Percentiles rank a stretch among this genome's conserved stretches.
These are phyloP conservation scores for Raphidocelis subcapitata DNA, from an alignment of 139 green algal genomes.

Conservation along the genomic window DNA sequence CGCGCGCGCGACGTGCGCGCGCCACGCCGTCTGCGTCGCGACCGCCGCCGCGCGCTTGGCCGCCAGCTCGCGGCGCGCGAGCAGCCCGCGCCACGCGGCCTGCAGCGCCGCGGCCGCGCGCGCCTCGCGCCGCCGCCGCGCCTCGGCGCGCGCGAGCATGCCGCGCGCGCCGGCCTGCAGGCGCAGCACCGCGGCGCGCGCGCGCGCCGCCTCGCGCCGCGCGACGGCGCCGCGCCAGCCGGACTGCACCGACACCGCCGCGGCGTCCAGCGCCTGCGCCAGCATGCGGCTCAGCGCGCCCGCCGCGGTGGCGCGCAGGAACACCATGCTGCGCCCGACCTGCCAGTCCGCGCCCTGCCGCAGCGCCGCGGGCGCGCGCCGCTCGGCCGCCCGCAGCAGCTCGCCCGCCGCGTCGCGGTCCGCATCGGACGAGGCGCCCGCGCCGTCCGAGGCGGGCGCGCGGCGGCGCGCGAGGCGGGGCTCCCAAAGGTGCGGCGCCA, in stretches of 20 bases:
- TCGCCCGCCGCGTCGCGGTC: no score
- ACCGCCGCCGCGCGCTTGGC: background rate
- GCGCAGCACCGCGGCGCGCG: conserved; percentile 9
- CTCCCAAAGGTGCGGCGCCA: conserved; percentile 32
- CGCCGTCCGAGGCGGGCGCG: no score
- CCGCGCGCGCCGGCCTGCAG: conserved; percentile 42
- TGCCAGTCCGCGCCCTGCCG: background rate
- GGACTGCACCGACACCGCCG: conserved; percentile 78
- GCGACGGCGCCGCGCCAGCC: conserved; percentile 55
- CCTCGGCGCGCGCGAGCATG: conserved; percentile 44
- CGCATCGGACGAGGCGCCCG: no score
- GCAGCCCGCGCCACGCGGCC: conserved; percentile 51
- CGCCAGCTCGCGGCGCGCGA: conserved; percentile 34
- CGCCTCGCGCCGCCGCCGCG: conserved; percentile 42
- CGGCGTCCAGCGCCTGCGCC: conserved; percentile 76
- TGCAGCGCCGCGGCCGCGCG: conserved; percentile 77
- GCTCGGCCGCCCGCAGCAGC: background rate
- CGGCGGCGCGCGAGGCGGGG: no score
- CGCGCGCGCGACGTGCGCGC: conserved; percentile 49
- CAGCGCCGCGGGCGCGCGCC: background rate
- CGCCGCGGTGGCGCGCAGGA: conserved; percentile 73
- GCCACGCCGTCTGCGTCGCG: conserved; percentile 66
- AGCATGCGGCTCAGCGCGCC: conserved; percentile 84
- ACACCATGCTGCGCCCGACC: conserved; percentile 26
- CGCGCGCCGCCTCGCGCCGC: conserved; percentile 3